Percentiles rank a stretch among this genome's conserved stretches.
Conservation (phyloP, 2,329 filamentous ascomycete genomes). For the Colletotrichum navitas region DNA sequence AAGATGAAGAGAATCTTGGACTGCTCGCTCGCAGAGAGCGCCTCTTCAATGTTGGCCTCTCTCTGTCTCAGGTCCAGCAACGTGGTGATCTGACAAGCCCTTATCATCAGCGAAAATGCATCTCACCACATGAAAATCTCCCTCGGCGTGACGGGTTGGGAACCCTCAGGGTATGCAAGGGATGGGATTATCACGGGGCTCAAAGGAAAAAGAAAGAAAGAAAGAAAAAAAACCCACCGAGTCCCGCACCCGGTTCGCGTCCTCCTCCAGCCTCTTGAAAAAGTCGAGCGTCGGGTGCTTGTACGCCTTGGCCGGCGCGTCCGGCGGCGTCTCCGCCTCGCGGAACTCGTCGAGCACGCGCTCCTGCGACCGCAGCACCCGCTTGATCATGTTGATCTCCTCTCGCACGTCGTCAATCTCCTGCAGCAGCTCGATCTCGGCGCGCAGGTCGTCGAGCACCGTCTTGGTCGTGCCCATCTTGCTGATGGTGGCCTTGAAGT, state of each 20-base stretch:
- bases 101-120: slow-evolving; percentile 2
- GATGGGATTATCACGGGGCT: background rate
- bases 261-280: slow-evolving; percentile 40
- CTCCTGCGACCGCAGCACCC: slow-evolving; percentile 41
- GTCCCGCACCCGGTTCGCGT: slow-evolving; percentile 39
- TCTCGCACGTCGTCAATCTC: slow-evolving; percentile 41
- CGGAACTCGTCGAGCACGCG: slow-evolving; percentile 41
- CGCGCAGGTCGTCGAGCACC: slow-evolving; percentile 42
- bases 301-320: slow-evolving; percentile 7
- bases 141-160: background rate
- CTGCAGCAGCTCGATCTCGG: slow-evolving; percentile 44
- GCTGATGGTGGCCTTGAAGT: slow-evolving; percentile 41
- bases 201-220: background rate
- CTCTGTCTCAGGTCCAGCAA: slow-evolving; percentile 41
- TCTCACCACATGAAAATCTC: background rate
- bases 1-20: slow-evolving; percentile 45
- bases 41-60: slow-evolving; percentile 43
- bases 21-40: slow-evolving; percentile 42
- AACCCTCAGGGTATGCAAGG: no score
- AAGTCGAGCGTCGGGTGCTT: slow-evolving; percentile 42
- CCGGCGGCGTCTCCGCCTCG: slow-evolving; percentile 10
- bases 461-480: slow-evolving; percentile 42
- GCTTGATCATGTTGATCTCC: slow-evolving; percentile 44
- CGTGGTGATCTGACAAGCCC: slow-evolving; percentile 34
- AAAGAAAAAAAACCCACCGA: slow-evolving; percentile 28